Base-by-base conservation (phyloP, 2,329 filamentous ascomycete genomes). In the Hypomyces perniciosus region DNA sequence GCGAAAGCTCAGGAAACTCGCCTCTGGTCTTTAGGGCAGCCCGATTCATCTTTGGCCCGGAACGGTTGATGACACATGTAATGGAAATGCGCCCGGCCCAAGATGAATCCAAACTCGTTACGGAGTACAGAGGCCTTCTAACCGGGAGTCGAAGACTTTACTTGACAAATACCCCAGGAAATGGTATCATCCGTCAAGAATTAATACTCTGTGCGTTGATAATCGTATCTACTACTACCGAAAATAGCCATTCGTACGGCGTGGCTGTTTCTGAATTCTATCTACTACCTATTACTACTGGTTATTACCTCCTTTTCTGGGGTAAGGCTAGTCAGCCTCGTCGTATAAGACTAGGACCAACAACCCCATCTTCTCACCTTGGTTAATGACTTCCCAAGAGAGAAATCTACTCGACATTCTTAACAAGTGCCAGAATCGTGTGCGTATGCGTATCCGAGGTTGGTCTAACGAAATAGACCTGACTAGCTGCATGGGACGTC, bases 171-270 rank as follows among this genome's bases (percentile, higher is more conserved):
- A 46, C 48, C 48, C 48, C 48, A 51, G 48, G 44, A 51, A 51
- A 46, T 42, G 38, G 42, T 43, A 46, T 51, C 44, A 46, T 35
- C 40, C 44, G 38, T 39, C 41, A 38, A 26, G 43, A 38, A 44
- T 38, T 38, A n/a, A n/a, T n/a, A 35, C 40, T 48, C 29, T 38
- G 28, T 48, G 31, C 45, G 3, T 20, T 20, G 20, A 20, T 20
- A 20, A 20, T 20, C 20, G 20, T 20, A 20, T 20, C 20, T 20
- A 20, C 20, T 20, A 20, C 35, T 46, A 33, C 54, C 56, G 50
- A 46, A 35, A 48, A 51, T 56, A 55, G 53, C 51, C 51, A 47
- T 47, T 54, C 54, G 52, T 48, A 33, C 35, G 37, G 42, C 28
- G 41, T 50, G 50, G 53, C 55, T 47, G 55, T 50, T 44, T 55